These are phyloP conservation scores for Fragaria vesca DNA, from an alignment of 306 rosid species.

Conservation along the genomic window DNA sequence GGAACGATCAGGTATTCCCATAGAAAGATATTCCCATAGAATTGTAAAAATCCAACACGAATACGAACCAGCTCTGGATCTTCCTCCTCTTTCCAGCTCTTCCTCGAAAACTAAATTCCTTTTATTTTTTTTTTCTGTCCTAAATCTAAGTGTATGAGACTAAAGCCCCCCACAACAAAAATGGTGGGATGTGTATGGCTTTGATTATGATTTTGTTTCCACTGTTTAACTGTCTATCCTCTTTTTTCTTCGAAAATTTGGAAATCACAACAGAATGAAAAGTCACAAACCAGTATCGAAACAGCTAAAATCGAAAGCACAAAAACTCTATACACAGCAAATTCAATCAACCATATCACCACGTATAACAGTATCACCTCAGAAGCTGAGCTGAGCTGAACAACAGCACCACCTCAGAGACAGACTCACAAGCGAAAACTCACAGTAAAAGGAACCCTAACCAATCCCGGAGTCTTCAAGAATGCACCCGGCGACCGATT, in stretches of 20 bases:
- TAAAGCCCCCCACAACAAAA: slow-evolving; percentile 62
- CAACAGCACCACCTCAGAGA: slow-evolving; percentile 12
- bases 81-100: slow-evolving; percentile 14
- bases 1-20: slow-evolving; percentile 95
- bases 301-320: slow-evolving; percentile 30
- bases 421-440: neutral
- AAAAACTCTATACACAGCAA: slow-evolving; percentile 52
- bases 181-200: slow-evolving; percentile 47
- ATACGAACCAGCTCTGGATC: slow-evolving; percentile 24
- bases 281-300: slow-evolving; percentile 44
- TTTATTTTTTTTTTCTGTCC: slow-evolving; percentile 30
- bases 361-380: slow-evolving; percentile 1
- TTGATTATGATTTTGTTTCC: slow-evolving; percentile 18
- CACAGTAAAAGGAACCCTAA: slow-evolving; percentile 28
- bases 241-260: slow-evolving; percentile 17
- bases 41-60: slow-evolving; percentile 40
- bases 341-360: slow-evolving; percentile 24
- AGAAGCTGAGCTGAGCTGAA: neutral
- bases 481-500: slow-evolving; percentile 42
- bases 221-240: neutral
- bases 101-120: slow-evolving; percentile 22
- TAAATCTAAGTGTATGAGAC: slow-evolving; percentile 27
- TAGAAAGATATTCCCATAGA: slow-evolving; percentile 93
- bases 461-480: slow-evolving; percentile 61
- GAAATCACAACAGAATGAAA: slow-evolving; percentile 25